These are phyloP conservation scores for Fusarium drepaniforme DNA, from an alignment of 2,329 filamentous ascomycete genomes.

Conservation along the genomic window DNA sequence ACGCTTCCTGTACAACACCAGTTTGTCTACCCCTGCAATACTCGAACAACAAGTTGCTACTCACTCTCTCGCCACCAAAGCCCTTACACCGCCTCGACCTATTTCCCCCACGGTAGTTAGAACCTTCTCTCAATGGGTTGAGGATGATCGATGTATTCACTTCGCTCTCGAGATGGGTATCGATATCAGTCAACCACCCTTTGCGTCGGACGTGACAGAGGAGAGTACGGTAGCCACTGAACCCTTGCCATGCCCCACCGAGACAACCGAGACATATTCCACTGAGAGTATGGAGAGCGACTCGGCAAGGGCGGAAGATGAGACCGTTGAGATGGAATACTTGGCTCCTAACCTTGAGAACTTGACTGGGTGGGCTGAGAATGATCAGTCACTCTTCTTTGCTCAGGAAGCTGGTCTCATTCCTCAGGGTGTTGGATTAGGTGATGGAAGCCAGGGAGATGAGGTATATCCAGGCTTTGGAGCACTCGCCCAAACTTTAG, in stretches of 20 bases:
- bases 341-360: constrained; percentile 8
- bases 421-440: not conserved
- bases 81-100: constrained; percentile 5
- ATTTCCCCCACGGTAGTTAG: constrained; percentile 18
- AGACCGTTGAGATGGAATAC: constrained; percentile 2
- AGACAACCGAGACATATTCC: not conserved
- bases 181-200: not conserved
- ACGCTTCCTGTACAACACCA: constrained; percentile 2
- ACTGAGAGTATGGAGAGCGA: not conserved
- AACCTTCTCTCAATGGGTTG: constrained; percentile 30
- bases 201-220: not conserved
- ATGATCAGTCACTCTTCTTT: constrained; percentile 25
- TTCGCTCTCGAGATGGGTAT: constrained; percentile 38
- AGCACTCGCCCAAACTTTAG: not conserved
- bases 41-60: constrained; percentile 13
- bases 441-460: not conserved
- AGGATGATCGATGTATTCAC: constrained; percentile 25
- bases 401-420: constrained; percentile 19
- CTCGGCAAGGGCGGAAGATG: not conserved
- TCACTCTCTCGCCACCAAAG: not conserved
- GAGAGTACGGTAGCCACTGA: not conserved
- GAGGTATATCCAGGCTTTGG: not conserved
- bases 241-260: not conserved
- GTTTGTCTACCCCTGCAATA: constrained; percentile 12
- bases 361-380: constrained; percentile 19